Base-by-base conservation (phyloP, 169 alveolate genomes). In the Theileria parva region DNA sequence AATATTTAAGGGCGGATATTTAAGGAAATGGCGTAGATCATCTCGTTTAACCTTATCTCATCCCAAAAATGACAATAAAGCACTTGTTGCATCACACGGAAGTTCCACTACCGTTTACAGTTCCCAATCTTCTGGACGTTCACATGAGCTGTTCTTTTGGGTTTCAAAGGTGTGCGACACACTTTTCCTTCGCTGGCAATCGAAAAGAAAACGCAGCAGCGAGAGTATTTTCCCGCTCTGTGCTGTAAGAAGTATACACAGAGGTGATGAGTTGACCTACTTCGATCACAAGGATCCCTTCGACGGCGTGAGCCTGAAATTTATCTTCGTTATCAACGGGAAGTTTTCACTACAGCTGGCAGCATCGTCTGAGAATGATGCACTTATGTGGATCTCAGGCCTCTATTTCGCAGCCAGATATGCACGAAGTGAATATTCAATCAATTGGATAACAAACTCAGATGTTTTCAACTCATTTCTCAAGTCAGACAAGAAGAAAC, bases 141-240 rank as follows among this genome's bases (percentile, higher is more conserved):
- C 87, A 0, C 91, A 85, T 21, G 87, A 85, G 66, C 76, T 86
- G 32, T 85, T 44, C 84, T 85, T 85, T 50, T 85, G 91, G 91
- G 87, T 85, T n/a, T 77, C 81, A 11, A 57, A 71, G 3, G 60
- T 85, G 13, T 77, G 85, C 50, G 87, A 81, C 9, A 77, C 86
- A 13, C 78, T 50, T 77, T 77, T 78, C 77, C 78, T 85, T n/a
- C 57, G 91, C 32, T 85, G 91, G 91, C 66, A 77, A 17, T 85
- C 91, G 28, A 7, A 66, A 44, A 50, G 85, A 39, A 85, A 85
- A 57, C 77, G 85, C 15, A 25, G 81, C 27, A 25, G 21, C 39
- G 91, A 85, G 69, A 53, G 76, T 59, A 76, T 48, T 5, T 59
- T 70, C 55, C 84, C 87, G 23, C 61, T 85, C 21, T 69, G 87